Conservation (phyloP, 257 asterid species). For the Gentiana dahurica region DNA sequence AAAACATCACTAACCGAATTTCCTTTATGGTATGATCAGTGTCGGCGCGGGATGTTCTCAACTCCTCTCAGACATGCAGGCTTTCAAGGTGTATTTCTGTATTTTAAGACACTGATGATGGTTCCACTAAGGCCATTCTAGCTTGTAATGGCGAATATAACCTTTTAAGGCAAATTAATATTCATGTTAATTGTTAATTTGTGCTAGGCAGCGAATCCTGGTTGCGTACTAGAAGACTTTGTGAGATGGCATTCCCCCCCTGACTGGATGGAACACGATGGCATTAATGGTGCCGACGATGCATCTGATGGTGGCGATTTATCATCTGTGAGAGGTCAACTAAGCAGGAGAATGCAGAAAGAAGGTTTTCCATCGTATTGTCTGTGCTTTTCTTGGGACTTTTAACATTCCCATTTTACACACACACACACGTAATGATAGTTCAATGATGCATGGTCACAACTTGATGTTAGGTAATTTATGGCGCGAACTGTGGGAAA, state of each 20-base stretch:
- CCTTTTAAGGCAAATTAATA: neutral
- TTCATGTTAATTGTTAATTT: constrained; percentile 10
- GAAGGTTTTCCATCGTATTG: constrained; percentile 47
- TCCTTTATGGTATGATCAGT: constrained; percentile 37
- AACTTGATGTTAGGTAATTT: constrained; percentile 60
- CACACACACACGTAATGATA: neutral
- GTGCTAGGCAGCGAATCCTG: constrained; percentile 97
- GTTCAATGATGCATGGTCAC: constrained; percentile 10
- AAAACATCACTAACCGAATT: constrained; percentile 13
- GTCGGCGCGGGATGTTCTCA: constrained; percentile 99
- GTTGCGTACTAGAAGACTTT: constrained; percentile 92
- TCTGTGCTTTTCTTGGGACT: neutral
- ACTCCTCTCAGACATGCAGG: constrained; percentile 99
- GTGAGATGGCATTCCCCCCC: constrained; percentile 99
- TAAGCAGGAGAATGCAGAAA: constrained; percentile 93
- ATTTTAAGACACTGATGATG: constrained; percentile 10
- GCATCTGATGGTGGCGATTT: constrained; percentile 41
- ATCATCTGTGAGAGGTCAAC: constrained; percentile 65
- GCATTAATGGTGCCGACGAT: constrained; percentile 33
- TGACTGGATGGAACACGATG: constrained; percentile 77
- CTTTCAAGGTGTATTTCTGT: constrained; percentile 76
- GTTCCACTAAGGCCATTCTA: constrained; percentile 9
- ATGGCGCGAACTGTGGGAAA: constrained; percentile 99
- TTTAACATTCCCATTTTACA: neutral
- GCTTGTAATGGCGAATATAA: constrained; percentile 10